Conservation (phyloP, 495 filamentous ascomycete species). For the Penicillium fimorum region DNA sequence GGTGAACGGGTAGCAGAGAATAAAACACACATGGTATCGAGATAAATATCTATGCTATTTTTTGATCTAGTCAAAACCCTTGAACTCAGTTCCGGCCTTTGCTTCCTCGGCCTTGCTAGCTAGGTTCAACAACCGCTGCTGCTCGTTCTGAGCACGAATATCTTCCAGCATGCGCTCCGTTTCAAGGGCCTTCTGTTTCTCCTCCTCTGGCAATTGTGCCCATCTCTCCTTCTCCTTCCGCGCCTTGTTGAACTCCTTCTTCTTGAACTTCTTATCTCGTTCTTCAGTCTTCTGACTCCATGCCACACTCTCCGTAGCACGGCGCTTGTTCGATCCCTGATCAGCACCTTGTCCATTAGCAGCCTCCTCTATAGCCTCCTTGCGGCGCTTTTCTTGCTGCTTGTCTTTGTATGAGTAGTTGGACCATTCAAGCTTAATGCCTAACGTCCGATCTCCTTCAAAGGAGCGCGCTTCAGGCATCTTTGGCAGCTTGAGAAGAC, state of each 20-base stretch:
- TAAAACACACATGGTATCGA: slow-evolving; percentile 3
- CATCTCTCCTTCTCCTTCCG: slow-evolving; percentile 67
- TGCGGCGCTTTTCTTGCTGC: slow-evolving; percentile 67
- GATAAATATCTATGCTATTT: not conserved
- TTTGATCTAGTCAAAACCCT: slow-evolving; percentile 41
- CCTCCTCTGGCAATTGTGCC: slow-evolving; percentile 70
- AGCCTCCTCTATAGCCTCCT: slow-evolving; percentile 51
- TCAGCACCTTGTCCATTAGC: slow-evolving; percentile 29
- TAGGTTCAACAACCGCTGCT: slow-evolving; percentile 24
- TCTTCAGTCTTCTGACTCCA: slow-evolving; percentile 83
- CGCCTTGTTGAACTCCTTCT: slow-evolving; percentile 72
- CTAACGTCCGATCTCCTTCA: slow-evolving; percentile 61
- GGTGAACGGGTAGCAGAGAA: not conserved
- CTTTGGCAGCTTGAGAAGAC: slow-evolving; percentile 78
- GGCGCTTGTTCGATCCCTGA: slow-evolving; percentile 32
- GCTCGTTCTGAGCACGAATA: slow-evolving; percentile 60
- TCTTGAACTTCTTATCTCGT: slow-evolving; percentile 60
- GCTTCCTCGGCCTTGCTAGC: slow-evolving; percentile 20
- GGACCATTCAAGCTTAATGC: slow-evolving; percentile 59
- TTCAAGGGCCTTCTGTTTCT: slow-evolving; percentile 66
- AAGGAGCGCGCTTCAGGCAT: slow-evolving; percentile 87
- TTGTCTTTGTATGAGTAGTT: slow-evolving; percentile 75
- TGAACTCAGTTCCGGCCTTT: slow-evolving; percentile 34
- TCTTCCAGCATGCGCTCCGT: slow-evolving; percentile 70
- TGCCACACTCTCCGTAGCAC: slow-evolving; percentile 57